Evolutionary conservation across 2,329 filamentous ascomycete species (phyloP).

Genomic region (Piedraia hortae): DNA sequence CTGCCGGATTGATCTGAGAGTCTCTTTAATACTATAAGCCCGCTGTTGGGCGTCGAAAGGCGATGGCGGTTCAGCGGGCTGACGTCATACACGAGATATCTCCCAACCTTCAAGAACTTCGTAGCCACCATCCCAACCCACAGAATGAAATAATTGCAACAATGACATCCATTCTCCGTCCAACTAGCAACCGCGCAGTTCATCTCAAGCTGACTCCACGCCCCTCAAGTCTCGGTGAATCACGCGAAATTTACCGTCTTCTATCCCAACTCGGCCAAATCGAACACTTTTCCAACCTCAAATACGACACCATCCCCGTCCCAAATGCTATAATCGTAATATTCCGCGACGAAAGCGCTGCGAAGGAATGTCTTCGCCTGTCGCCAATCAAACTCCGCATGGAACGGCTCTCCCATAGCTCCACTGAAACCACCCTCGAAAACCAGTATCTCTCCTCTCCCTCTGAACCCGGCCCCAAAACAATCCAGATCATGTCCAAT

Average conservation of each 20-base stretch:
- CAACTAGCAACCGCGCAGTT: conserved; percentile 17
- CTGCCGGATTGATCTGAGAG: no score
- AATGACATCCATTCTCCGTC: no score
- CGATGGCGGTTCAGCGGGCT: no score
- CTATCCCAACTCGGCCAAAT: conserved; percentile 23
- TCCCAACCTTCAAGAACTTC: no score
- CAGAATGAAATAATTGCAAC: no score
- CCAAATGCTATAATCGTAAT: conserved; percentile 20
- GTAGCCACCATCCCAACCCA: no score
- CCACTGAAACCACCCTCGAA: no score
- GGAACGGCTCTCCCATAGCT: no score
- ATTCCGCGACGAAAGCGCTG: conserved; percentile 16
- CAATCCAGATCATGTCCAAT: conserved; percentile 13
- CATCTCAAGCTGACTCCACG: conserved; percentile 21
- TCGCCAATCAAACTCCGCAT: conserved; percentile 22
- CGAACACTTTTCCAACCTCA: conserved; percentile 20
- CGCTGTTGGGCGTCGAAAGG: no score
- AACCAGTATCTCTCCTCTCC: conserved; percentile 1
- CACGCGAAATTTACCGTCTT: conserved; percentile 21
- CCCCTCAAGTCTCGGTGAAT: conserved; percentile 21
- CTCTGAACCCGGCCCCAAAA: conserved; percentile 1
- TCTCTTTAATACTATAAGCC: no score
- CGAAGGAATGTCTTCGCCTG: conserved; percentile 16
- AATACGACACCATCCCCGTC: conserved; percentile 18
- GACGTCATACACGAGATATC: no score